Percentiles rank a stretch among this genome's conserved stretches.
Conservation (phyloP, 768 basidiomycete species). For the Gymnopilus junonius region DNA sequence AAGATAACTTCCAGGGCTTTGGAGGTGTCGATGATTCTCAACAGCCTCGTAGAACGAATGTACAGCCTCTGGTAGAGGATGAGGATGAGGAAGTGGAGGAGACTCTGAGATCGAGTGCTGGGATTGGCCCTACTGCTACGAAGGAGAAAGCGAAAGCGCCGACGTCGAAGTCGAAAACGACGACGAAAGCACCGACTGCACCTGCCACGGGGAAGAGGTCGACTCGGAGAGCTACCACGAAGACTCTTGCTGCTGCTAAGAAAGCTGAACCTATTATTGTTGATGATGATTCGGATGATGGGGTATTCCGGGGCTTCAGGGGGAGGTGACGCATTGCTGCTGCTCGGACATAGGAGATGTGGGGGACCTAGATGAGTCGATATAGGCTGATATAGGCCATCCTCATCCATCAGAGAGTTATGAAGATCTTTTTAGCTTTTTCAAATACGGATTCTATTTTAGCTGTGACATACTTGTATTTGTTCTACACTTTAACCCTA, state of each 20-base stretch:
- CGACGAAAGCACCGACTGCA: conserved; percentile 28
- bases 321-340: conserved; percentile 29
- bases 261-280: conserved; percentile 43
- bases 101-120: conserved; percentile 31
- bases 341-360: background rate
- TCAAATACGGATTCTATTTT: background rate
- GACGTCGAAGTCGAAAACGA: background rate
- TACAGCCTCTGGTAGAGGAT: conserved; percentile 22
- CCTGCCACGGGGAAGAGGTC: conserved; percentile 23
- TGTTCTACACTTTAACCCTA: background rate
- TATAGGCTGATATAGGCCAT: no score
- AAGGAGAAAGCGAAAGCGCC: background rate
- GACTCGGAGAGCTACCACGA: conserved; percentile 25
- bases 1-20: background rate
- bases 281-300: conserved; percentile 77
- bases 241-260: conserved; percentile 17
- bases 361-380: background rate
- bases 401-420: background rate
- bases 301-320: conserved; percentile 69
- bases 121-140: conserved; percentile 23
- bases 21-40: conserved; percentile 27
- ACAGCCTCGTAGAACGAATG: background rate
- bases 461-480: background rate
- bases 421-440: background rate
- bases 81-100: no score